Base-by-base conservation (phyloP, 1,284 basidiomycete genomes). In the Cryptococcus sp. region DNA sequence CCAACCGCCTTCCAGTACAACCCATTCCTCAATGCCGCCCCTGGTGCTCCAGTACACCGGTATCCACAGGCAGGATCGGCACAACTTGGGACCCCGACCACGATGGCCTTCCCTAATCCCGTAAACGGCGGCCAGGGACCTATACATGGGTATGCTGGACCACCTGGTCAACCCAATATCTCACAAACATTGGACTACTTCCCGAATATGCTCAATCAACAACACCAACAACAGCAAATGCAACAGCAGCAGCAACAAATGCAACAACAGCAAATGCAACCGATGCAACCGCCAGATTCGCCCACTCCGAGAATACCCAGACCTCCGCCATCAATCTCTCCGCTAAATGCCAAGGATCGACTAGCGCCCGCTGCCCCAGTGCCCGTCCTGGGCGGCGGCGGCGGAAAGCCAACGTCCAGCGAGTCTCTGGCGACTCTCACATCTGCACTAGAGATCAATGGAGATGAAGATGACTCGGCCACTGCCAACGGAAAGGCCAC, bases 11-110 rank as follows among this genome's bases (percentile, higher is more conserved):
- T 68, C 41, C 51, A 61, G 4, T 75, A 72, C 61, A 78, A 77
- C 52, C 76, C 78, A 3, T 76, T 78, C 65, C 61, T 79, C 31
- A 78, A 79, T 56, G 64, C 78, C 13, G 79, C 79, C 11, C 79
- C 79, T 1, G 79, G 79, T 19, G 79, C 75, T 6, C 78, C 79
- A 0, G 61, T 80, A n/a, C 64, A 70, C 50, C 61, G 61, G 15
- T 64, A 50, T 46, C 61, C 61, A 11, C 62, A 57, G 35, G 56
- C 47, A 8, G 74, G 75, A 0, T 74, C 72, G 8, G 74, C 75
- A 0, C 68, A 67, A 0, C 63, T 77, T 15, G 70, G 67, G 4
- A 77, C 75, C n/a, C 75, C 75, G 0, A 76, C 75, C 0, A 77
- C 75, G 0, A 70, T 72, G 55, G 60, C 66, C 11, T 77, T 75